A percentile compares a stretch with the other conserved stretches of the same genome.
Evolutionary conservation across 2,329 filamentous ascomycete species (phyloP).

Genomic region (Arthroderma sp.): DNA sequence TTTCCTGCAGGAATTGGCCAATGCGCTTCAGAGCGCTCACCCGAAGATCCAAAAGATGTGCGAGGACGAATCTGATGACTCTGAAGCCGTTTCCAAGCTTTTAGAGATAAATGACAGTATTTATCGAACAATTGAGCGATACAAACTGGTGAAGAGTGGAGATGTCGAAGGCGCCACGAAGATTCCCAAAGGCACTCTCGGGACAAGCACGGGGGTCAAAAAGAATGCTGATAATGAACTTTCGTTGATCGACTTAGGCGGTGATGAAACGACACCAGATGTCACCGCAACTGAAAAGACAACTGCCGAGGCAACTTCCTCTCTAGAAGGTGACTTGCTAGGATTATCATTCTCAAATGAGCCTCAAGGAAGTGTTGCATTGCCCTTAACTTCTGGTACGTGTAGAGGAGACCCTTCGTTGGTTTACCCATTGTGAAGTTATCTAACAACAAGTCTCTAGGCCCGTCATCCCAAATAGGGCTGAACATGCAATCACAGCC

Average conservation of each 20-base stretch:
- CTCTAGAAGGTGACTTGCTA: constrained; percentile 79
- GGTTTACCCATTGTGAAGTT: not conserved
- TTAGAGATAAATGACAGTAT: constrained; percentile 98
- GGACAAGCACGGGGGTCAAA: constrained; percentile 50
- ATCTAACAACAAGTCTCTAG: not conserved
- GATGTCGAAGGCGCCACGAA: constrained; percentile 72
- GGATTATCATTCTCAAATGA: constrained; percentile 69
- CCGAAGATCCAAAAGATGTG: constrained; percentile 99
- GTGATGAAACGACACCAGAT: constrained; percentile 42
- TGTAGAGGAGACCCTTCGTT: no score
- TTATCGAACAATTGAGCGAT: constrained; percentile 87
- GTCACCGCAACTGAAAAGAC: constrained; percentile 30
- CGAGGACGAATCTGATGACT: constrained; percentile 93
- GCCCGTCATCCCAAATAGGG: not conserved
- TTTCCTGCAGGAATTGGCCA: constrained; percentile 59
- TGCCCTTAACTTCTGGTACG: constrained; percentile 43
- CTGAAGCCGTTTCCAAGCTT: constrained; percentile 87
- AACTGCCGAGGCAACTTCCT: constrained; percentile 38
- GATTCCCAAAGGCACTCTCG: constrained; percentile 68
- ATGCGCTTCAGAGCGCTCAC: constrained; percentile 79
- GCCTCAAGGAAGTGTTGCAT: constrained; percentile 52
- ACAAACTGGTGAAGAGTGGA: constrained; percentile 91
- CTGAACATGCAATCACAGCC: not conserved
- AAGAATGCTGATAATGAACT: constrained; percentile 63
- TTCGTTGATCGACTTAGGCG: constrained; percentile 86